phyloP scores from a whole-genome alignment of 1,139 yeast species.

The Zygoascus meyerae region DNA sequence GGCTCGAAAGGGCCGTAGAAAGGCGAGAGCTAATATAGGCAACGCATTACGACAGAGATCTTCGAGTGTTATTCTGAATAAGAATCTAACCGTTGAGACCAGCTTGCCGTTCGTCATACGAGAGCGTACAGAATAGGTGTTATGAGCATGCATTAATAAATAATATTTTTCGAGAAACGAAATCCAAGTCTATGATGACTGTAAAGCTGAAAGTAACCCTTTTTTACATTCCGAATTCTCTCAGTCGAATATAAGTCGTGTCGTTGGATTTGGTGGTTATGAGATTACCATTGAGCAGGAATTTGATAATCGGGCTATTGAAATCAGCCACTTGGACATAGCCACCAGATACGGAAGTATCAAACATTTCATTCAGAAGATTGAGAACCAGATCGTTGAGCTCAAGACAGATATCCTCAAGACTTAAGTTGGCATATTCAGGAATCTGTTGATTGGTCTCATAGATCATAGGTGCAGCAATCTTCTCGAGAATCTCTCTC shows the following conservation, averaged over 20 bases:
- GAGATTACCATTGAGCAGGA: slow-evolving; percentile 21
- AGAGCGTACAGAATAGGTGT: neutral
- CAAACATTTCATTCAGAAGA: slow-evolving; percentile 22
- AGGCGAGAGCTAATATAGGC: neutral
- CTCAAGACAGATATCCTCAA: slow-evolving; percentile 9
- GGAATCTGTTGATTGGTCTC: neutral
- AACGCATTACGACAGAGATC: neutral
- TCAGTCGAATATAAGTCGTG: slow-evolving; percentile 15
- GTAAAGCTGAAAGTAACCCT: too few species aligned
- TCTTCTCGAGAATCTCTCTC: slow-evolving; percentile 14
- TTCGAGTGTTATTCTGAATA: slow-evolving; percentile 1
- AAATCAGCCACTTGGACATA: slow-evolving; percentile 16
- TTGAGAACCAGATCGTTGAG: slow-evolving; percentile 15
- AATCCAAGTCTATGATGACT: neutral
- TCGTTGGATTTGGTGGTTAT: slow-evolving; percentile 17
- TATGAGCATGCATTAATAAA: neutral
- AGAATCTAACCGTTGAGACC: neutral
- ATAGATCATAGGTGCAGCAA: slow-evolving; percentile 13
- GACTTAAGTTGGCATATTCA: neutral
- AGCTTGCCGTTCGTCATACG: too few species aligned
- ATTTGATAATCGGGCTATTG: slow-evolving; percentile 17
- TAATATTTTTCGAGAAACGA: too few species aligned
- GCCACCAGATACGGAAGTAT: slow-evolving; percentile 15
- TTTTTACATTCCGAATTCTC: slow-evolving; percentile 19
- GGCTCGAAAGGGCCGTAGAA: slow-evolving; percentile 5